Percentiles rank a stretch among this genome's conserved stretches.
These are phyloP conservation scores for Cinnamomum micranthum DNA, from an alignment of 164 flowering plant genomes.

Conservation along the genomic window DNA sequence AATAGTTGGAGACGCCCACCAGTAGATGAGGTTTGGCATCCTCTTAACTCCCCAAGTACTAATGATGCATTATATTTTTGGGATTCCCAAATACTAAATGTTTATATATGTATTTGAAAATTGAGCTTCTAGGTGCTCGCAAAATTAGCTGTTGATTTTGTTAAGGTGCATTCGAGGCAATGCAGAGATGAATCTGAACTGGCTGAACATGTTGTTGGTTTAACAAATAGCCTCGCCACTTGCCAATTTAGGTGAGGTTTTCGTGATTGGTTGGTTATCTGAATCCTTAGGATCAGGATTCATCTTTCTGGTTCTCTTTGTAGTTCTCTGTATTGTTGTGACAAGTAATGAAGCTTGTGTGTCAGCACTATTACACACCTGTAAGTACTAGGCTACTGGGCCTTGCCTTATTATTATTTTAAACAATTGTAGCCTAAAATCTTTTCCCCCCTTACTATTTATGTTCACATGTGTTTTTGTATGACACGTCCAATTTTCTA, in stretches of 20 bases:
- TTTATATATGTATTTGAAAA: conserved; percentile 2
- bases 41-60: neutral
- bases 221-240: conserved; percentile 78
- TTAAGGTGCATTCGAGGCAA: conserved; percentile 70
- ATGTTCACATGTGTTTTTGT: too few species aligned
- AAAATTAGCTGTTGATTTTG: conserved; percentile 62
- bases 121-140: conserved; percentile 52
- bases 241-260: conserved; percentile 72
- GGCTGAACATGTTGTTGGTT: conserved; percentile 91
- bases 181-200: conserved; percentile 93
- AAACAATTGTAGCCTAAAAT: too few species aligned
- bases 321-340: neutral
- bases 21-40: conserved; percentile 70
- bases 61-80: neutral
- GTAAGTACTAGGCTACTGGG: too few species aligned
- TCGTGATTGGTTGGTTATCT: neutral
- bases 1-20: conserved; percentile 78
- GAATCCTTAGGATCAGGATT: neutral
- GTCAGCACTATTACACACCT: too few species aligned
- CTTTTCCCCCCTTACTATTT: too few species aligned
- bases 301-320: neutral
- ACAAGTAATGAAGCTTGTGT: too few species aligned
- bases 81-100: neutral
- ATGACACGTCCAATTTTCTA: too few species aligned
- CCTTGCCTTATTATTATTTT: too few species aligned